phyloP scores from a whole-genome alignment of 805 yeast genomes.

The Kluyveromyces lactis region DNA sequence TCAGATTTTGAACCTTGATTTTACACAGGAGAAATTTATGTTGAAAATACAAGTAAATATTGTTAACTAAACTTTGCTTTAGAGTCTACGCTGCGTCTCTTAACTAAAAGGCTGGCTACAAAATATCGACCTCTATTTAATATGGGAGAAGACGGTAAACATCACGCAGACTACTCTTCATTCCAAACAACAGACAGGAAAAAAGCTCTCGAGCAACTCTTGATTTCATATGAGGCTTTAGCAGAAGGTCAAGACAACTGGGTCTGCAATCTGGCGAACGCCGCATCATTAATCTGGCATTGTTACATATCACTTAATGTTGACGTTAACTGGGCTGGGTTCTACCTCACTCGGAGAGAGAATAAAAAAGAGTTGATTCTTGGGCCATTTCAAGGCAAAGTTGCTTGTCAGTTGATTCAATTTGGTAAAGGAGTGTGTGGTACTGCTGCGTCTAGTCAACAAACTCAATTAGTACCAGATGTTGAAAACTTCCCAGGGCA shows the following conservation, averaged over 20 bases:
- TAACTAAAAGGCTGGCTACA: no score
- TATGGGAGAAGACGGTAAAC: constrained; percentile 24
- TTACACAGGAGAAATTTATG: no score
- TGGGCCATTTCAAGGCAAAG: constrained; percentile 96
- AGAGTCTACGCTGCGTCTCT: no score
- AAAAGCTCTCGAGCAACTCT: constrained; percentile 50
- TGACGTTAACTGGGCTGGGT: constrained; percentile 88
- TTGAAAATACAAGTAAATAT: no score
- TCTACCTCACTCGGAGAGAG: constrained; percentile 48
- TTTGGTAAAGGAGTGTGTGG: constrained; percentile 93
- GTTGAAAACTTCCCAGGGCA: constrained; percentile 83
- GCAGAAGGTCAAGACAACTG: constrained; percentile 60
- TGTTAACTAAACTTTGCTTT: no score
- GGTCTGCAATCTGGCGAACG: constrained; percentile 85
- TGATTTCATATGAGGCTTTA: constrained; percentile 59
- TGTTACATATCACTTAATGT: constrained; percentile 57
- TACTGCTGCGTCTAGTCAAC: constrained; percentile 49
- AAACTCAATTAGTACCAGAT: constrained; percentile 69
- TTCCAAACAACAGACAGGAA: constrained; percentile 36
- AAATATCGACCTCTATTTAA: no score
- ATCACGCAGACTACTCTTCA: constrained; percentile 71
- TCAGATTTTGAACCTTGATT: no score
- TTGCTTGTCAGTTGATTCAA: constrained; percentile 80
- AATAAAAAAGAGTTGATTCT: constrained; percentile 43
- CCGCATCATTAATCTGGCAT: constrained; percentile 82